Evolutionary conservation across 306 rosid genomes (phyloP), one percentile per base, ranked within the genome.

Genomic region (Nissolia schottii): DNA sequence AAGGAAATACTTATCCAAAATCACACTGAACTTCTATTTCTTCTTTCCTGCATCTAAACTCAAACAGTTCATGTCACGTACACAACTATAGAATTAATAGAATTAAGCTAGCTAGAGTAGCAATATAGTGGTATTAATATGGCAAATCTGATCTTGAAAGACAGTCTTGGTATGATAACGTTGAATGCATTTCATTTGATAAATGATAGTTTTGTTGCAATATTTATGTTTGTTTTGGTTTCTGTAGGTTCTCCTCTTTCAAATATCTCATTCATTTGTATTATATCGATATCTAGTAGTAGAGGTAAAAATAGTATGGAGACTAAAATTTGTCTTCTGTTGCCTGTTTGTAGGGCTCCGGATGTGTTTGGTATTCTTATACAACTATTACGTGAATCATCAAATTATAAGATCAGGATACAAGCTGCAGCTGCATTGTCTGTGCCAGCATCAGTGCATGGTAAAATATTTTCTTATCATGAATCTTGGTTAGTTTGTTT

Each of bases 341-440:
- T 43, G 14, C 67, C 31, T 58, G 66, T 73, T 57, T 70, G 76
- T 80, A 93, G 98, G 98, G 87, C 93, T 55, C 87, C 96, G 28
- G 81, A 81, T 55, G 87, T 91, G 68, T 94, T 83, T 76, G 90
- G 96, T 76, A 82, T 89, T 80, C 97, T 94, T 82, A 77, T 94
- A 54, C 88, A 91, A 19, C 82, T 94, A 11, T 82, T 94, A 55
- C 97, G 86, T 18, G 87, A 89, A 79, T 91, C 98, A 61, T 87
- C 96, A 11, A 89, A 94, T 84, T 91, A 76, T 78, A 94, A 91
- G 86, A 89, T 91, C 85, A 87, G 91, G 84, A 94, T 94, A 76
- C 98, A 91, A 85, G 97, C 98, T 79, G 97, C 98, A 50, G 94
- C 92, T 51, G 96, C 98, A 54, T 77, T 94, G 86, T 87, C 98